phyloP scores from a whole-genome alignment of 345 rosid genomes.

The Ceriops decandra region DNA sequence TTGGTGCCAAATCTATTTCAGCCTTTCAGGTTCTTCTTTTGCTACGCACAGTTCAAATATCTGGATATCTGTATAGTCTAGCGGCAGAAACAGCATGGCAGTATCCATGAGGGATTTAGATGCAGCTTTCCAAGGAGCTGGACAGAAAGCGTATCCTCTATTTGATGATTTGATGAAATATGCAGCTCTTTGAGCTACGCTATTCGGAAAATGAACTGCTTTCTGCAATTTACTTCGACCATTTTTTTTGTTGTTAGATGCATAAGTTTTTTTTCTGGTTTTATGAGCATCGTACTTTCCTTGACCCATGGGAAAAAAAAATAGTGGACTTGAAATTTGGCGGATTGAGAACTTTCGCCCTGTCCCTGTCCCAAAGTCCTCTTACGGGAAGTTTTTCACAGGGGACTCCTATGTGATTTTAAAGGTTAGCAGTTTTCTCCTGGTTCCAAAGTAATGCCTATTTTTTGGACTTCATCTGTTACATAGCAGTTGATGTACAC shows the following conservation, averaged over 20 bases:
- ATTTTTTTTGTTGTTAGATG: slow-evolving; percentile 9
- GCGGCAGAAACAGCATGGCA: slow-evolving; percentile 53
- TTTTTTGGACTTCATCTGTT: background rate
- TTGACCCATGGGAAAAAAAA: slow-evolving; percentile 12
- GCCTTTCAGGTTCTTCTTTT: slow-evolving; percentile 18
- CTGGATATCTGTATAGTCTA: slow-evolving; percentile 32
- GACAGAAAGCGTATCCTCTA: slow-evolving; percentile 96
- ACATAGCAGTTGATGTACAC: background rate
- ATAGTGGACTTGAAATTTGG: slow-evolving; percentile 94
- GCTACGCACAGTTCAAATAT: slow-evolving; percentile 21
- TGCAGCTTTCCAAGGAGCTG: slow-evolving; percentile 96
- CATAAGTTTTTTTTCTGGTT: slow-evolving; percentile 8
- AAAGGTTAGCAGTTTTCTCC: slow-evolving; percentile 48
- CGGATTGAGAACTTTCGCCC: slow-evolving; percentile 89
- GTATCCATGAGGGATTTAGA: slow-evolving; percentile 99
- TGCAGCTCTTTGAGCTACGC: slow-evolving; percentile 11
- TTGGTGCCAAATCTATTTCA: slow-evolving; percentile 29
- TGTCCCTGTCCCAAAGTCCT: slow-evolving; percentile 56
- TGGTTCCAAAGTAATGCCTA: background rate
- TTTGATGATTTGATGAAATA: slow-evolving; percentile 3
- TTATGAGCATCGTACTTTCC: background rate
- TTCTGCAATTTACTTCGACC: background rate
- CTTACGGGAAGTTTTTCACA: slow-evolving; percentile 80
- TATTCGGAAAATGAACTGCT: background rate
- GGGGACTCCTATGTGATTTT: slow-evolving; percentile 93